Evolutionary conservation across 1,284 basidiomycete genomes (phyloP), one percentile per base, ranked within the genome.

Genomic region (Moesziomyces globuligerus): DNA sequence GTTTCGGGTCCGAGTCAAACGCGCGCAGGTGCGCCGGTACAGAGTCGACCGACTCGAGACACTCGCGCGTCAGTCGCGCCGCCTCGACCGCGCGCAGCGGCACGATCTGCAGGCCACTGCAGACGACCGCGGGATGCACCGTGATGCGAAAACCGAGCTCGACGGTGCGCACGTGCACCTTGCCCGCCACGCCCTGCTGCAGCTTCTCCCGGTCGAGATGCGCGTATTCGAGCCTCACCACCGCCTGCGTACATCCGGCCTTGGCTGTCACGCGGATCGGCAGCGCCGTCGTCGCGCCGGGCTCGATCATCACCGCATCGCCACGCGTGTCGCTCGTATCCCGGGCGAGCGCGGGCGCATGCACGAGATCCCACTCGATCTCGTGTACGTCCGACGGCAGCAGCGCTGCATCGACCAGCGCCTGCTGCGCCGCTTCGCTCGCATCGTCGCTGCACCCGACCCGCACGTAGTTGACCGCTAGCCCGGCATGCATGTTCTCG

Each of bases 111-210:
- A 83, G 46, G 18, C 55, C 55, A 7, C 57, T 53, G 75, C 90
- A 92, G 78, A 94, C 91, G 37, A 97, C 87, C 84, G 94, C 94
- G 65, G 92, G 91, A 79, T 94, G 94, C 3, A 98, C 94, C 0
- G 92, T 94, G 57, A 96, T 90, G 72, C 91, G 86, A 58, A 98
- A 86, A 7, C 92, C 90, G 78, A 93, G 91, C 15, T 89, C 88
- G 49, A 96, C 83, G 65, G 91, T 90, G 24, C 94, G 89, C 10
- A 91, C 89, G 82, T 92, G 88, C 83, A 97, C 94, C 4, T 76
- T 55, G 86, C 84, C 18, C 86, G 51, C 32, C 39, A 51, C 10
- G 34, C 47, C 7, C 25, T 29, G 40, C 25, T 48, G 52, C 41
- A 44, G 40, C 21, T 84, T 3, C 84, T 80, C 83, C 74, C 48